Percentiles rank a stretch among this genome's conserved stretches.
phyloP scores from a whole-genome alignment of 169 alveolate genomes.

The Eimeria sp. region DNA sequence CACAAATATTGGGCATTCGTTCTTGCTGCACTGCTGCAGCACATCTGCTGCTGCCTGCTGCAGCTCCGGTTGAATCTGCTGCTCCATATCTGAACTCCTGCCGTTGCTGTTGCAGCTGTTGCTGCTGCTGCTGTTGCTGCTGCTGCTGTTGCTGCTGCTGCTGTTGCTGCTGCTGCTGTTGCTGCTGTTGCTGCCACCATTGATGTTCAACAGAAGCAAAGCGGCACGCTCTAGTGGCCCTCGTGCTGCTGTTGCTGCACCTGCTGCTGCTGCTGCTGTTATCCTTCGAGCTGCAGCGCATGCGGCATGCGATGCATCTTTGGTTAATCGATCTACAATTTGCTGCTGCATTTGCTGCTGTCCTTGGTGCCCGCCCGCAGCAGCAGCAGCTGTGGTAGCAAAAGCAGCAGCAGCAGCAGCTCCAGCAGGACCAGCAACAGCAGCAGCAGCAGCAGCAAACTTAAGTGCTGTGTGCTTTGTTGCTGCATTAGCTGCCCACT shows the following conservation, averaged over 20 bases:
- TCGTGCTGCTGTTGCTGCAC: neutral
- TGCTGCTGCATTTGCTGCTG: neutral
- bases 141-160: conserved; percentile 8
- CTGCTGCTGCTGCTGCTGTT: neutral
- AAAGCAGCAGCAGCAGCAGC: neutral
- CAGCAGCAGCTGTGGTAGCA: neutral
- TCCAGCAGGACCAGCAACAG: too few relatives aligned
- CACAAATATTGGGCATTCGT: neutral
- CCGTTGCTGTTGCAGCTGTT: too few relatives aligned
- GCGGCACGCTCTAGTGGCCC: neutral
- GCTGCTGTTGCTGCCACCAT: neutral
- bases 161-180: neutral
- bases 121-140: neutral
- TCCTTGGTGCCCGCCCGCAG: neutral
- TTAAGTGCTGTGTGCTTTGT: neutral
- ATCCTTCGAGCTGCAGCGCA: neutral
- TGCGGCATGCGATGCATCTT: neutral
- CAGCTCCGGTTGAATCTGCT: neutral
- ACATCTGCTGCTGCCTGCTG: conserved; percentile 7
- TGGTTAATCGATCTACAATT: neutral
- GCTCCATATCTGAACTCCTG: neutral
- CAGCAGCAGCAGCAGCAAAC: too few relatives aligned
- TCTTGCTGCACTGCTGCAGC: neutral
- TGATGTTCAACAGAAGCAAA: neutral
- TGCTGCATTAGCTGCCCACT: neutral